Percentiles rank a stretch among this genome's conserved stretches.
Conservation (phyloP, 371 early-diverging fungal species). For the Mortierella sp. region DNA sequence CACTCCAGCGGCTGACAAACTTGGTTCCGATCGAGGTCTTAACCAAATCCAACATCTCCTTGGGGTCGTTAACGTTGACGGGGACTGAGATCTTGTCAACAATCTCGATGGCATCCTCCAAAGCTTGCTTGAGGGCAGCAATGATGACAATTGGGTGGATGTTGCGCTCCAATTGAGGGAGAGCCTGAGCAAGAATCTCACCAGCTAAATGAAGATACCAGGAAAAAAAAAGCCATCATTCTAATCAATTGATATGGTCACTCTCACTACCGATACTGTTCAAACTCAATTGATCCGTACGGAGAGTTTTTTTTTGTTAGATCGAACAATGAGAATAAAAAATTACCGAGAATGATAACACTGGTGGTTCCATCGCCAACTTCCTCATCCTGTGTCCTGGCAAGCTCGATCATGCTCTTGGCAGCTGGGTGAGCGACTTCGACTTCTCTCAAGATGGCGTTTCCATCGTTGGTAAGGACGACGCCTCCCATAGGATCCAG, state of each 20-base stretch:
- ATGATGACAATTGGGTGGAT: constrained; percentile 99
- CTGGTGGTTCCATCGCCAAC: constrained; percentile 99
- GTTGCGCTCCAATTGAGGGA: constrained; percentile 95
- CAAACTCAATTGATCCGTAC: no score
- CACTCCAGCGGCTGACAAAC: constrained; percentile 95
- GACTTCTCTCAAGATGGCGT: constrained; percentile 99
- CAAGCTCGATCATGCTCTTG: constrained; percentile 99
- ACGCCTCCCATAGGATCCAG: constrained; percentile 99
- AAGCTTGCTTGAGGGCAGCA: constrained; percentile 91
- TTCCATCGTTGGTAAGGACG: constrained; percentile 99
- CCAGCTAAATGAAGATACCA: constrained; percentile 75
- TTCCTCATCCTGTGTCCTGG: constrained; percentile 99
- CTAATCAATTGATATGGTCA: neutral
- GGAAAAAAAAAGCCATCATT: neutral
- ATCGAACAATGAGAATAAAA: neutral
- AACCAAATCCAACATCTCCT: constrained; percentile 93
- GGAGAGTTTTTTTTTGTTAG: neutral
- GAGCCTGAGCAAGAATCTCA: constrained; percentile 93
- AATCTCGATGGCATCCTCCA: constrained; percentile 91
- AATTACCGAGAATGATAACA: constrained; percentile 96
- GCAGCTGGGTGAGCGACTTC: constrained; percentile 99
- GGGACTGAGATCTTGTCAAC: constrained; percentile 88
- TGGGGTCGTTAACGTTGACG: constrained; percentile 86
- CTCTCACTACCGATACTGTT: neutral
- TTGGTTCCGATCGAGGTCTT: constrained; percentile 97